Percentiles rank a stretch among this genome's conserved stretches.
phyloP scores from a whole-genome alignment of 2,329 filamentous ascomycete genomes.

The Trichoderma citrinoviride region DNA sequence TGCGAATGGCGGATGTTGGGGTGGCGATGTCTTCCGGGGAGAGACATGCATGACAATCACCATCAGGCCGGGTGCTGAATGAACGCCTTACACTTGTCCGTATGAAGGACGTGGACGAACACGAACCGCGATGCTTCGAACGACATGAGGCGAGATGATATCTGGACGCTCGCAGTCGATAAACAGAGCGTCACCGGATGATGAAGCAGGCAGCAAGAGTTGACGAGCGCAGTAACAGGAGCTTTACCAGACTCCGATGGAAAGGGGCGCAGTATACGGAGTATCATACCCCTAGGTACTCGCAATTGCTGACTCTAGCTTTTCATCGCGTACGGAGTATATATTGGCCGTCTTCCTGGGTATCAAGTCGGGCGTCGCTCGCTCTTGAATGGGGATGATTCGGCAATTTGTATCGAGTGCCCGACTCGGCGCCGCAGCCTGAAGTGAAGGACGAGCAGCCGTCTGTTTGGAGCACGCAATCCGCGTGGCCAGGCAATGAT shows the following conservation, averaged over 20 bases:
- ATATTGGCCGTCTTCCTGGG: not conserved
- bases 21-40: constrained; percentile 1
- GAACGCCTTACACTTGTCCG: not conserved
- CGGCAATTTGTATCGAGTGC: constrained; percentile 7
- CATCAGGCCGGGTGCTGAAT: not conserved
- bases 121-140: not conserved
- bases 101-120: not conserved
- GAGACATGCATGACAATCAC: not conserved
- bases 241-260: not conserved
- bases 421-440: constrained; percentile 9
- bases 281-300: not conserved
- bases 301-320: not conserved
- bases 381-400: constrained; percentile 11
- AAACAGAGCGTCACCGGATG: no score
- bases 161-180: not conserved
- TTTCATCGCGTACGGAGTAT: no score
- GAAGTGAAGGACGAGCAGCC: not conserved
- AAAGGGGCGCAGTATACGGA: not conserved
- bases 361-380: not conserved
- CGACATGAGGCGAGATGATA: not conserved
- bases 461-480: not conserved
- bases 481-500: not conserved
- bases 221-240: not conserved
- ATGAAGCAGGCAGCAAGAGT: not conserved
- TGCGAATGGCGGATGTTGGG: not conserved